Evolutionary conservation across 2,329 filamentous ascomycete genomes (phyloP), one percentile per base, ranked within the genome.

Genomic region (Colletotrichum sojae): DNA sequence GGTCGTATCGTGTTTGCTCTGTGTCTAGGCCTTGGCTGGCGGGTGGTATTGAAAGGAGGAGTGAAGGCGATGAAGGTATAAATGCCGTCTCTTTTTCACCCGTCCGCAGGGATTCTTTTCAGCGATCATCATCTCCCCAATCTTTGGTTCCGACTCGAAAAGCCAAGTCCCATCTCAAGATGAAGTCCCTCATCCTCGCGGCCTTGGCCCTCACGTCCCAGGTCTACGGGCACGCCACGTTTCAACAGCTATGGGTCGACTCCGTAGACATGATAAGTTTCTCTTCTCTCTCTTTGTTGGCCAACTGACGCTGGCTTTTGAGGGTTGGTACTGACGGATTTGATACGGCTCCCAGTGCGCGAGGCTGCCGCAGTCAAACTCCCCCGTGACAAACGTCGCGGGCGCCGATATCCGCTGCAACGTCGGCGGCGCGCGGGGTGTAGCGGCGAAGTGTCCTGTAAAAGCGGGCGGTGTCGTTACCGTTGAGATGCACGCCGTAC

Each of bases 401-500:
- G 78, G 80, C 12, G 78, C 74, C 52, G 81, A 82, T 67, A 77
- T 86, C 20, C 78, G 82, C 43, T 87, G 85, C 74, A 86, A 86
- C 67, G 79, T 77, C 16, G 80, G 80, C 31, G 77, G 81, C 6
- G 75, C 75, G 4, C 73, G 71, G 12, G 75, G 77, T 15, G 78
- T 81, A 4, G 67, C 77, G 2, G 78, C 77, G 15, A 84, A 85
- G 72, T 88, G 85, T 73, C 74, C 79, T 20, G 84, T 86, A 36
- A 76, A 77, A 36, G 84, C 84, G 3, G 85, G 86, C 3, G 78
- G 78, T 5, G 84, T 79, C 0, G 82, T 89, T 15, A 88, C 86
- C 0, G 80, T 88, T 8, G 87, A 89, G 77, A 89, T 89, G 85
- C 87, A 89, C 78, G 83, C 84, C 74, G 79, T 81, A 70, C 39